Conservation (phyloP, 1,139 yeast species). For the Saccharomyces hybrid region DNA sequence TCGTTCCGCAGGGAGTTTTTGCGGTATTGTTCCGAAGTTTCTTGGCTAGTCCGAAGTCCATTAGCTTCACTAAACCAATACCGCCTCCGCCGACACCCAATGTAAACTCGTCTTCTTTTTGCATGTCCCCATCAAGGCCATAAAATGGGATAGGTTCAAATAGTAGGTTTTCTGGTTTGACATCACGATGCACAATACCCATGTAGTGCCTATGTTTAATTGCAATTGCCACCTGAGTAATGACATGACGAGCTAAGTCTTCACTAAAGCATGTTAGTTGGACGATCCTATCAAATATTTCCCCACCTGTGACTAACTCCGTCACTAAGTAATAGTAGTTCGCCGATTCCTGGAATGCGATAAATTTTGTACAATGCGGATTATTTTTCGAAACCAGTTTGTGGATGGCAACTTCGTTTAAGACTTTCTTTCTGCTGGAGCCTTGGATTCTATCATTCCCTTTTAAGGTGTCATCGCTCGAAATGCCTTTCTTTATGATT, state of each 20-base stretch:
- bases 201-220: constrained; percentile 72
- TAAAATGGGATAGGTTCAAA: constrained; percentile 66
- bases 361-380: constrained; percentile 55
- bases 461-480: constrained; percentile 24
- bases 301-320: constrained; percentile 89
- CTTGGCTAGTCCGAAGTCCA: constrained; percentile 90
- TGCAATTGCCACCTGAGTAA: constrained; percentile 76
- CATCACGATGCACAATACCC: constrained; percentile 90
- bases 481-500: constrained; percentile 44
- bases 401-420: constrained; percentile 65
- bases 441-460: constrained; percentile 7
- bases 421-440: constrained; percentile 32
- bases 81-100: constrained; percentile 86
- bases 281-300: constrained; percentile 87
- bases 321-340: constrained; percentile 71
- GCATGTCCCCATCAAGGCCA: constrained; percentile 60
- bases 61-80: constrained; percentile 76
- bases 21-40: constrained; percentile 54
- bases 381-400: constrained; percentile 31
- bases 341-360: constrained; percentile 58
- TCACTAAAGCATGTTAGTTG: constrained; percentile 87
- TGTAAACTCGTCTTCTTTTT: constrained; percentile 74
- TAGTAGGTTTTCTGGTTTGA: constrained; percentile 87
- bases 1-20: constrained; percentile 85
- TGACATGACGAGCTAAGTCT: constrained; percentile 75